Evolutionary conservation across 176 grass and related monocot genomes (phyloP).

Genomic region (Alloteropsis semialata): DNA sequence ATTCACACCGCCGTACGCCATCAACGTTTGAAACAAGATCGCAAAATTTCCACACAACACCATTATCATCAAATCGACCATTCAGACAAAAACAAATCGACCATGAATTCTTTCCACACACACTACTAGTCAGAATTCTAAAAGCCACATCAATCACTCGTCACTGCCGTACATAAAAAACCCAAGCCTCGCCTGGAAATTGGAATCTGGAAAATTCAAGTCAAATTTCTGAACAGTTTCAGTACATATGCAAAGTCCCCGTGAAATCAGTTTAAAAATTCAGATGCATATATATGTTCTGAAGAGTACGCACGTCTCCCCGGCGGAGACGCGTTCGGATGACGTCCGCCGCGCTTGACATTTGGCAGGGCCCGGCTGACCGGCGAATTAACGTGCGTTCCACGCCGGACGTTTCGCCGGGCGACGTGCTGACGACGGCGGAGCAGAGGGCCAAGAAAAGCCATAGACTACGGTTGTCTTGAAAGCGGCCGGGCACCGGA

Average conservation of each 20-base stretch:
- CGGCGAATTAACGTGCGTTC: background rate
- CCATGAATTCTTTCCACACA: no score
- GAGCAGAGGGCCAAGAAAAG: background rate
- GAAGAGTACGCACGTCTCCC: background rate
- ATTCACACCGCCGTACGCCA: background rate
- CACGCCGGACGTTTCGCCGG: background rate
- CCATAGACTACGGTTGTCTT: background rate
- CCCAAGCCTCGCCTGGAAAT: background rate
- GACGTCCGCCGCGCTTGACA: background rate
- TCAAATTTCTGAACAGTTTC: background rate
- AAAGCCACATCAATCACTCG: no score
- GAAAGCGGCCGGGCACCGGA: conserved; percentile 23
- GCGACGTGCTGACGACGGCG: background rate
- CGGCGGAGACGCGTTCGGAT: background rate
- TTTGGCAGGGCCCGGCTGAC: background rate
- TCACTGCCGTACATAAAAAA: no score
- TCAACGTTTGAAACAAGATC: background rate
- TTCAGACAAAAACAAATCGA: no score
- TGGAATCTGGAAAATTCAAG: background rate
- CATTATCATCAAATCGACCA: no score
- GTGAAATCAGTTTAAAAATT: background rate
- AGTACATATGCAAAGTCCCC: background rate
- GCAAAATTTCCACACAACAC: background rate
- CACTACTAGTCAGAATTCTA: no score
- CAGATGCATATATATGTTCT: no score